These are phyloP conservation scores for Lipomyces lipofer DNA, from an alignment of 805 yeast species.

Conservation along the genomic window DNA sequence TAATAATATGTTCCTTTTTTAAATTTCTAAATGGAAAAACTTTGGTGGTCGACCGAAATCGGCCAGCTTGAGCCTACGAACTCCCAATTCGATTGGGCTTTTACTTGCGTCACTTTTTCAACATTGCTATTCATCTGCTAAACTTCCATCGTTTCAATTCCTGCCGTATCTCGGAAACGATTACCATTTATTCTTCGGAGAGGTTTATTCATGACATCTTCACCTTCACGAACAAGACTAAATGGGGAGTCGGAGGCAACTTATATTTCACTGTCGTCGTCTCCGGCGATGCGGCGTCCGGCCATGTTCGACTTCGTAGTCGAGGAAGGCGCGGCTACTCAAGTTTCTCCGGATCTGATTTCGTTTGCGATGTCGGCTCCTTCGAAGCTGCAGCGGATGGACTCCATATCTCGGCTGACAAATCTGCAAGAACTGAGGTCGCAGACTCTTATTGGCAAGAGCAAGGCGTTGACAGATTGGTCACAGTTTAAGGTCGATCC, in stretches of 20 bases:
- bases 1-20: no score
- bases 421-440: constrained; percentile 48
- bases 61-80: no score
- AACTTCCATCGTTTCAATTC: no score
- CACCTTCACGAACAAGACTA: no score
- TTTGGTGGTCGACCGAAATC: no score
- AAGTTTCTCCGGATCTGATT: constrained; percentile 25
- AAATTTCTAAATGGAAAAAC: no score
- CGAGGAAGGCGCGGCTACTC: constrained; percentile 21
- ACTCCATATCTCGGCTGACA: constrained; percentile 30
- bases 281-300: constrained; percentile 28
- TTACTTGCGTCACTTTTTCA: no score
- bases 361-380: constrained; percentile 30
- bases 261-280: constrained; percentile 26
- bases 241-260: neutral
- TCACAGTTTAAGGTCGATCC: constrained; percentile 19
- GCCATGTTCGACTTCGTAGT: constrained; percentile 26
- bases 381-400: constrained; percentile 26
- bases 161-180: no score
- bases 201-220: no score
- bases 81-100: no score
- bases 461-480: constrained; percentile 49
- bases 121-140: no score
- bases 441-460: constrained; percentile 47
- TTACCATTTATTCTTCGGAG: no score